Evolutionary conservation across 1,284 basidiomycete genomes (phyloP).

Genomic region (Malassezia cuniculi): DNA sequence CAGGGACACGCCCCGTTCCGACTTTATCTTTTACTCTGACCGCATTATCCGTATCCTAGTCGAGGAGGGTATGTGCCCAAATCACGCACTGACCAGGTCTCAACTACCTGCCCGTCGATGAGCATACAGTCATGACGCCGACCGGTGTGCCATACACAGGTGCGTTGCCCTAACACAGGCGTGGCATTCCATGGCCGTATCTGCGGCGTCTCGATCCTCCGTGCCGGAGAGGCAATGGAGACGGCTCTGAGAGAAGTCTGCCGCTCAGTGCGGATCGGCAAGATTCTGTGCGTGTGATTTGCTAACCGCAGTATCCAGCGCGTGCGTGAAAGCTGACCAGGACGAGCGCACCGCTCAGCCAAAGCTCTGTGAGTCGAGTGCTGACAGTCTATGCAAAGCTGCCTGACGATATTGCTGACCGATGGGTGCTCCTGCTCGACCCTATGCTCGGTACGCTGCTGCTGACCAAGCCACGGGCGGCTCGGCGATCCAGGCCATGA

Average conservation of each 20-base stretch:
- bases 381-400: constrained; percentile 56
- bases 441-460: constrained; percentile 64
- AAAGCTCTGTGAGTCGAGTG: constrained; percentile 24
- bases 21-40: constrained; percentile 90
- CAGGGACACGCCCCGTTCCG: constrained; percentile 54
- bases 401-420: constrained; percentile 76
- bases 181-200: constrained; percentile 39
- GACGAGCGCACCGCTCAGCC: constrained; percentile 42
- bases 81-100: constrained; percentile 52
- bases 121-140: constrained; percentile 32
- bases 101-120: constrained; percentile 66
- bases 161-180: constrained; percentile 9
- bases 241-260: constrained; percentile 80
- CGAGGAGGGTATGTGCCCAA: constrained; percentile 50
- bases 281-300: constrained; percentile 47
- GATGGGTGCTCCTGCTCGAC: constrained; percentile 87
- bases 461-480: constrained; percentile 61
- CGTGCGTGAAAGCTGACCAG: constrained; percentile 48
- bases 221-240: constrained; percentile 48
- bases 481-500: constrained; percentile 91
- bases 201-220: constrained; percentile 41
- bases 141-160: constrained; percentile 57
- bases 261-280: constrained; percentile 43
- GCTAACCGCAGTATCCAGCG: constrained; percentile 58
- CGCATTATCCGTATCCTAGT: constrained; percentile 54